Conservation (phyloP, 2,329 filamentous ascomycete genomes). For the Metarhizium robertsii region DNA sequence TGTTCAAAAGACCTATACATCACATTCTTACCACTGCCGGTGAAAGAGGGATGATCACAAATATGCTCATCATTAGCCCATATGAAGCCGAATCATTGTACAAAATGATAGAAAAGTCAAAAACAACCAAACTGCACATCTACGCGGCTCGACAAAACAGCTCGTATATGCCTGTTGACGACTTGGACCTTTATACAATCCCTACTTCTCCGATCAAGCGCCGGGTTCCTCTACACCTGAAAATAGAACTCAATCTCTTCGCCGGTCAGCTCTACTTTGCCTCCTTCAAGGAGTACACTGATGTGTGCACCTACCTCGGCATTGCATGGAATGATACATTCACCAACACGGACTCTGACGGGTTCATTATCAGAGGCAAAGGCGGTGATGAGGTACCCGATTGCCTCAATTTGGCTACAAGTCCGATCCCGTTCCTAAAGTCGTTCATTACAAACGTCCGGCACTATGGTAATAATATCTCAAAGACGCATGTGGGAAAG, state of each 20-base stretch:
- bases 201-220: not conserved
- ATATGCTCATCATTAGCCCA: conserved; percentile 8
- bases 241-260: conserved; percentile 52
- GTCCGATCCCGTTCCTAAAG: conserved; percentile 24
- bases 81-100: conserved; percentile 46
- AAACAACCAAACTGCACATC: conserved; percentile 34
- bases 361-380: conserved; percentile 21
- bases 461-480: conserved; percentile 25
- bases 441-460: conserved; percentile 26
- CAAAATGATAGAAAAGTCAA: conserved; percentile 22
- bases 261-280: conserved; percentile 57
- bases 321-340: conserved; percentile 24
- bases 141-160: conserved; percentile 29
- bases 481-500: conserved; percentile 31
- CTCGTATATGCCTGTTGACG: not conserved
- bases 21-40: conserved; percentile 12
- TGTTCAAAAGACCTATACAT: conserved; percentile 14
- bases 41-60: not conserved
- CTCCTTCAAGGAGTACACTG: conserved; percentile 42
- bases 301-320: conserved; percentile 42
- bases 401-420: not conserved
- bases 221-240: conserved; percentile 14
- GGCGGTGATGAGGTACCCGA: not conserved
- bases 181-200: not conserved
- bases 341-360: conserved; percentile 16